A percentile compares a stretch with the other conserved stretches of the same genome.
Conservation (phyloP, 306 rosid species). For the Echinosophora koreensis region DNA sequence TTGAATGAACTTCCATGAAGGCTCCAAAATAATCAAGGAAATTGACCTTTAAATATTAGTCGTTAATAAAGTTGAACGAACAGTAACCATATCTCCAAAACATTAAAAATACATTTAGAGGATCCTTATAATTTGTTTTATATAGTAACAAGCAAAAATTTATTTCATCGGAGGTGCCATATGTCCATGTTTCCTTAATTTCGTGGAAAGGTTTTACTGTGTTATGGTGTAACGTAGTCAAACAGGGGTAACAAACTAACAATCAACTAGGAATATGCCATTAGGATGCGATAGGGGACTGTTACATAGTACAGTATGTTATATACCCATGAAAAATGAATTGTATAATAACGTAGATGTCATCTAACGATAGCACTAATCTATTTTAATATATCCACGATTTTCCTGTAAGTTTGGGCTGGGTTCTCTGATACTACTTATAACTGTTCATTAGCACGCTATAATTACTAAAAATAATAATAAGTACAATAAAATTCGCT, state of each 20-base stretch:
- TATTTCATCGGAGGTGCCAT: background rate
- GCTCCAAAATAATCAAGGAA: conserved; percentile 26
- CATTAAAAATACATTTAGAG: conserved; percentile 18
- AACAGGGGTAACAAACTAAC: conserved; percentile 21
- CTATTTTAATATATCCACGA: background rate
- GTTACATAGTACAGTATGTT: conserved; percentile 19
- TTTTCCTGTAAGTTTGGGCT: background rate
- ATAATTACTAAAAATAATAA: background rate
- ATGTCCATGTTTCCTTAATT: conserved; percentile 8
- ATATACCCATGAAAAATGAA: conserved; percentile 2
- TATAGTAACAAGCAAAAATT: background rate
- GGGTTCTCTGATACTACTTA: background rate
- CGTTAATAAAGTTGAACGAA: conserved; percentile 29
- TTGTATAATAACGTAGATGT: conserved; percentile 35
- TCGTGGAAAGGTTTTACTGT: conserved; percentile 15
- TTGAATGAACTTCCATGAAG: conserved; percentile 6
- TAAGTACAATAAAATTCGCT: background rate
- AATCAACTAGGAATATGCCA: conserved; percentile 47
- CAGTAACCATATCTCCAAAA: conserved; percentile 15
- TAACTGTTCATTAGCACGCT: conserved; percentile 23
- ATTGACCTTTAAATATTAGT: conserved; percentile 18
- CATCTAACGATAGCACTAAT: conserved; percentile 41
- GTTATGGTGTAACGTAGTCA: conserved; percentile 7
- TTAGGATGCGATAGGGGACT: conserved; percentile 32
- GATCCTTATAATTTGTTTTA: conserved; percentile 24